Base-by-base conservation (phyloP, 1,284 basidiomycete genomes). In the Apiotrichum veenhuisii region DNA sequence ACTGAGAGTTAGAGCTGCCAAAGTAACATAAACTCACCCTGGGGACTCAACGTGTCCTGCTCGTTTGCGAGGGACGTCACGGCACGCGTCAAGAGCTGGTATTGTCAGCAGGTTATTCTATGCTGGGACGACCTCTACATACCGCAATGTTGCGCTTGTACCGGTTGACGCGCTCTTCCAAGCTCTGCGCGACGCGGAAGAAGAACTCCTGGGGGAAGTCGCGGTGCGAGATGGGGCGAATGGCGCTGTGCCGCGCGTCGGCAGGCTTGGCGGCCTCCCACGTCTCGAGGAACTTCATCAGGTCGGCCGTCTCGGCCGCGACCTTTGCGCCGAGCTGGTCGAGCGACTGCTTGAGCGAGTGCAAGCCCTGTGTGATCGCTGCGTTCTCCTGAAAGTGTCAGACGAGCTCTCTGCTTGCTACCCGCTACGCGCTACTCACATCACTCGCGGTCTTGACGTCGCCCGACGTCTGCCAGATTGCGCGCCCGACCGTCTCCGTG, bases 151-250 rank as follows among this genome's bases (percentile, higher is more conserved):
- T 71, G 52, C 65, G 62, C 58, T 68, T 70, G 59, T 76, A 76
- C 26, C 72, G 57, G 25, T 26, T 56, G 7, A 70, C 71, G 14
- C 72, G 52, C 54, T 74, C 72, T 27, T 72, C 64, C 55, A 72
- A 58, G 22, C 55, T 57, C 18, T 52, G 49, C 1, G 72, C 71
- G 9, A 69, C 61, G 36, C 62, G 61, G 20, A 41, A 50, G 57
- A 74, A 76, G 65, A 67, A 72, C 67, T 71, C 69, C 48, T 69
- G 66, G 3, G 72, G 70, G 57, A 74, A 73, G 42, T 76, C 71
- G 44, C 68, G 65, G 57, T 73, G 69, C 18, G 64, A 69, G 7
- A 67, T 61, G 2, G 68, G 59, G 30, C 67, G 54, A n/a, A 70
- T 56, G 40, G 56, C 60, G 11, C 61, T 62, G 41, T 66, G 67